A percentile compares a stretch with the other conserved stretches of the same genome.
Evolutionary conservation across 2,329 filamentous ascomycete genomes (phyloP).

Genomic region (Penicillium sp.): DNA sequence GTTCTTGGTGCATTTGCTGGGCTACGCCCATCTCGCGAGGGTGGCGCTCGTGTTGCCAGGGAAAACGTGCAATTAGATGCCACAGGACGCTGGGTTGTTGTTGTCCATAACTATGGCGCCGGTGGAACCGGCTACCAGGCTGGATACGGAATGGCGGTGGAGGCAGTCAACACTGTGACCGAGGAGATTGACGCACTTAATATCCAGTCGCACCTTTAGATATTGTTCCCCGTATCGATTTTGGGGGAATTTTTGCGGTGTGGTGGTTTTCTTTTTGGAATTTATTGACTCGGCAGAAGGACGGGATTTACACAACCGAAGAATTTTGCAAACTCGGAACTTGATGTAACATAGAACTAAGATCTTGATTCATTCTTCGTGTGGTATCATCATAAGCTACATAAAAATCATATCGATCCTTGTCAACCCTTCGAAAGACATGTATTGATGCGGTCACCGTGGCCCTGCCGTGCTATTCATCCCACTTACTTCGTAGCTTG

Average conservation of each 20-base stretch:
- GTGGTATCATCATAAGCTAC: not conserved
- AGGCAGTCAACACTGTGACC: constrained; percentile 8
- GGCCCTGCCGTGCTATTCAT: not conserved
- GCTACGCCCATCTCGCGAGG: constrained; percentile 19
- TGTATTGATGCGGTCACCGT: not conserved
- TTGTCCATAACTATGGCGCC: constrained; percentile 40
- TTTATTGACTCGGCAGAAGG: not conserved
- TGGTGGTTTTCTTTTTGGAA: not conserved
- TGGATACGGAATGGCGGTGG: constrained; percentile 19
- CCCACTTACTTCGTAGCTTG: not conserved
- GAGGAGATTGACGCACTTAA: not conserved
- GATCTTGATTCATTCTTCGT: not conserved
- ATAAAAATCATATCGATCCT: not conserved
- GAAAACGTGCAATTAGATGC: constrained; percentile 2
- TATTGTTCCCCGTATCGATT: not conserved
- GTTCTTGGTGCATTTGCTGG: constrained; percentile 34
- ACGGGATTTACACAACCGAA: not conserved
- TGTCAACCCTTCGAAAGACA: not conserved
- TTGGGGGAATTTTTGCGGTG: not conserved
- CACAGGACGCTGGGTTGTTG: not conserved
- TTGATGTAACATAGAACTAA: not conserved
- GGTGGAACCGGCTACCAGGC: constrained; percentile 49
- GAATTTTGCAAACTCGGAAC: not conserved
- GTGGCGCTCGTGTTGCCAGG: constrained; percentile 17
- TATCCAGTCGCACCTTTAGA: not conserved